Conservation (phyloP, 1,284 basidiomycete species). For the Irpex sp. region DNA sequence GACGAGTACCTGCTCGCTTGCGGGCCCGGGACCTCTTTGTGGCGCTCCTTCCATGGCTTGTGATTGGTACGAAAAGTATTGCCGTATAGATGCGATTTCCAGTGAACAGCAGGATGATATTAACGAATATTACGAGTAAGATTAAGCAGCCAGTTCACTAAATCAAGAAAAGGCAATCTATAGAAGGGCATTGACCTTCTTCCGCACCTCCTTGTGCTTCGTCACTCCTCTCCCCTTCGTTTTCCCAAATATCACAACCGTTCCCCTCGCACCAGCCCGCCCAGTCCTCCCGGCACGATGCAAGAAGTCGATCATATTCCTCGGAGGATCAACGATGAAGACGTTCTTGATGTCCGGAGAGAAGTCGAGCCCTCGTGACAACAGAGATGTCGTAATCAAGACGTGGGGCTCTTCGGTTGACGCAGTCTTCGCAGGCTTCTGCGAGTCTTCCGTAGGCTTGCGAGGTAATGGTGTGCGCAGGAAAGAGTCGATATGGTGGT, state of each 20-base stretch:
- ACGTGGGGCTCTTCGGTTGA: conserved; percentile 50
- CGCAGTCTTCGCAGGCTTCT: conserved; percentile 10
- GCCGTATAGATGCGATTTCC: background rate
- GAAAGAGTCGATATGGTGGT: conserved; percentile 74
- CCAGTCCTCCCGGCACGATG: conserved; percentile 86
- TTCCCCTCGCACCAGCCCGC: conserved; percentile 61
- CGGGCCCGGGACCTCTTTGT: too few species aligned
- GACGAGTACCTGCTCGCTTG: too few species aligned
- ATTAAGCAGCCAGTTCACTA: background rate
- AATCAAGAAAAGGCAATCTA: background rate
- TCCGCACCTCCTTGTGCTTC: conserved; percentile 45
- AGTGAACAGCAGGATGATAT: background rate
- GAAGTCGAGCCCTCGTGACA: conserved; percentile 91
- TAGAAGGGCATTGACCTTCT: conserved; percentile 32
- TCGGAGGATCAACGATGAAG: conserved; percentile 80
- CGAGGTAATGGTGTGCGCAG: conserved; percentile 33
- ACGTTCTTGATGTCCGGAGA: conserved; percentile 71
- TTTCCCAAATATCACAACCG: conserved; percentile 71
- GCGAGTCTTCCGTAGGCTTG: background rate
- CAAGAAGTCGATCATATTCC: conserved; percentile 86
- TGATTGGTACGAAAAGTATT: background rate
- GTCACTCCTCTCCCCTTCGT: conserved; percentile 42
- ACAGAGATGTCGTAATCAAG: conserved; percentile 84
- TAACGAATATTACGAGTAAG: background rate
- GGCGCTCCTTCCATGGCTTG: too few species aligned